Percentiles rank a stretch among this genome's conserved stretches.
These are phyloP conservation scores for Xylariaceae sp. DNA, from an alignment of 2,329 filamentous ascomycete species.

Conservation along the genomic window DNA sequence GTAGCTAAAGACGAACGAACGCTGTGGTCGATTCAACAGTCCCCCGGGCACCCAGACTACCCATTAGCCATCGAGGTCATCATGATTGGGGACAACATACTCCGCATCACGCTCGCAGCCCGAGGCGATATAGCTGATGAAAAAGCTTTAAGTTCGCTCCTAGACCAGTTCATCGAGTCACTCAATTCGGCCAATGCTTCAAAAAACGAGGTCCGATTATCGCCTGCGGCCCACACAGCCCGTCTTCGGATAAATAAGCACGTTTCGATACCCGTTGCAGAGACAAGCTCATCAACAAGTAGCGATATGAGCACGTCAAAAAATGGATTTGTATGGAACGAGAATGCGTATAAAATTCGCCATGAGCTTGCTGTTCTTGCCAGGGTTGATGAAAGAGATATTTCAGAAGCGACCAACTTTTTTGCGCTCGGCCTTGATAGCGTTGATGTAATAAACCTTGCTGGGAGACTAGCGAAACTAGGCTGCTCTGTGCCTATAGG, in stretches of 20 bases:
- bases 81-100: constrained; percentile 52
- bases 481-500: constrained; percentile 72
- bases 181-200: constrained; percentile 36
- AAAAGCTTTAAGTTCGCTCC: constrained; percentile 42
- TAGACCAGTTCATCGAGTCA: constrained; percentile 49
- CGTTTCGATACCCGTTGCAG: neutral
- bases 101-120: constrained; percentile 67
- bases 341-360: constrained; percentile 59
- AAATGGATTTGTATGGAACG: constrained; percentile 64
- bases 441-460: constrained; percentile 87
- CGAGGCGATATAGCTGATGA: constrained; percentile 51
- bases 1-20: constrained; percentile 36
- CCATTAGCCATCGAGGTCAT: constrained; percentile 79
- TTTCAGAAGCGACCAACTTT: constrained; percentile 69
- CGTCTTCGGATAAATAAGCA: neutral
- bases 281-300: neutral
- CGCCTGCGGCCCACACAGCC: neutral
- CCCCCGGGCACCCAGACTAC: constrained; percentile 66
- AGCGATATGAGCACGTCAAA: neutral
- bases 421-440: constrained; percentile 89
- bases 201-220: constrained; percentile 8
- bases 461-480: constrained; percentile 69
- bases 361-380: constrained; percentile 69
- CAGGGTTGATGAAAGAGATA: constrained; percentile 54
- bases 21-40: constrained; percentile 63